Evolutionary conservation across 352 stramenopile species (phyloP).

Genomic region (Phytophthora cryptogea): DNA sequence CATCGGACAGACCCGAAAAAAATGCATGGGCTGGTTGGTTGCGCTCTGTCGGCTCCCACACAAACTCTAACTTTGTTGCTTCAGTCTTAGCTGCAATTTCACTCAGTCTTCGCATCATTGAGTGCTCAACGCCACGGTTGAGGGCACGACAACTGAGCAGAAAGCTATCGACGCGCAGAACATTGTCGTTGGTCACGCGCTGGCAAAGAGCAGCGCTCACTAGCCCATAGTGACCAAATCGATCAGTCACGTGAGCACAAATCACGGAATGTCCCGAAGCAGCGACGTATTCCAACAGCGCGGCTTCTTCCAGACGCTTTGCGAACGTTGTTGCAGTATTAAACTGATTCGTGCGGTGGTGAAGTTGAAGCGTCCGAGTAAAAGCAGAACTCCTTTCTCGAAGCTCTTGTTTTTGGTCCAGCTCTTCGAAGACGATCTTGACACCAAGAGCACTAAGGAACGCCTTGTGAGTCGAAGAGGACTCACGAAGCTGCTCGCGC

Average conservation of each 20-base stretch:
- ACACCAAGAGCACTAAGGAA: constrained; percentile 75
- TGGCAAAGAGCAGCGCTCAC: constrained; percentile 55
- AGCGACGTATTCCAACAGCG: constrained; percentile 35
- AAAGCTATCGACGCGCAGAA: constrained; percentile 56
- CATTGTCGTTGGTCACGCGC: constrained; percentile 1
- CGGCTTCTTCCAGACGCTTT: constrained; percentile 38
- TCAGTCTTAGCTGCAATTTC: constrained; percentile 29
- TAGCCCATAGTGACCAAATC: constrained; percentile 77
- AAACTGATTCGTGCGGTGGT: constrained; percentile 78
- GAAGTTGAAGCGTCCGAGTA: constrained; percentile 59
- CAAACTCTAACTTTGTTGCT: constrained; percentile 33
- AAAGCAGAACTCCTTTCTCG: constrained; percentile 30
- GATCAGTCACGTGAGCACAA: constrained; percentile 68
- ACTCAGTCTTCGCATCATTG: constrained; percentile 57
- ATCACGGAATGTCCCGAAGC: constrained; percentile 32
- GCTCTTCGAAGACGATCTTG: constrained; percentile 65
- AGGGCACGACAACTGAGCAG: constrained; percentile 73
- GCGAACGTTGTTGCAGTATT: constrained; percentile 64
- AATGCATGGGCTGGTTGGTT: constrained; percentile 66
- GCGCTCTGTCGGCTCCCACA: constrained; percentile 67
- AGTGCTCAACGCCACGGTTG: constrained; percentile 74
- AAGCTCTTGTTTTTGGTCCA: constrained; percentile 29
- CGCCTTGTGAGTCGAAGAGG: constrained; percentile 43
- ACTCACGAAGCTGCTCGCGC: constrained; percentile 38
- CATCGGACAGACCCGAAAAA: constrained; percentile 43